Evolutionary conservation across 192 early-diverging fungal species (phyloP), one percentile per base, ranked within the genome.

Genomic region (Rhizophagus prolifer): DNA sequence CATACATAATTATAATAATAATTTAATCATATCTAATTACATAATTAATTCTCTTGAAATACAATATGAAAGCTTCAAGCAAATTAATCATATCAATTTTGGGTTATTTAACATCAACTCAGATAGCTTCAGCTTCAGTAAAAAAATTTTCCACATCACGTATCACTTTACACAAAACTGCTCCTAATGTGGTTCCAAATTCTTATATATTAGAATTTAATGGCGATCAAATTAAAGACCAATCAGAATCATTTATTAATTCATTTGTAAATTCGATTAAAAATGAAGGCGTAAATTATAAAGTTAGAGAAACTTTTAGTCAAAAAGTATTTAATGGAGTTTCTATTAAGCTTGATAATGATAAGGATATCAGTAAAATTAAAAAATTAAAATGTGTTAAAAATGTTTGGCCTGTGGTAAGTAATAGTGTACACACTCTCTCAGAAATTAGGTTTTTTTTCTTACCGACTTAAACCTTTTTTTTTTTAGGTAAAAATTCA

Each of bases 331-430:
- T 54, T 54, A 54, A 54, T 54, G 47, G 47, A 54, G 47, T 19
- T 54, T 54, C 47, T 19, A 54, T 54, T 54, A 54, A 54, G 13
- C 47, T 54, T 54, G 79, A 82, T 19, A 77, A 81, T 8, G 30
- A 70, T 9, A 64, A 82, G 9, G 73, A 82, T 38, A 79, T 80
- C 1, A 9, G 76, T 1, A 70, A 70, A 12, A 76, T 86, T 30
- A 71, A 80, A 16, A 30, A 65, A 25, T 72, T 82, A 26, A 50
- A 76, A 10, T 79, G 75, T 9, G 76, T 87, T 59, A 86, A 86
- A 80, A 75, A 78, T 62, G 75, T 85, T 58, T 86, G 85, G 86
- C 86, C 82, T 28, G 76, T 89, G 65, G 79, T 84, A 75, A 61
- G 78, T 46, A 74, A 78, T 23, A 4, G 13, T 34, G 31, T 2